These are phyloP conservation scores for Neonectria ditissima DNA, from an alignment of 2,329 filamentous ascomycete genomes.

Conservation along the genomic window DNA sequence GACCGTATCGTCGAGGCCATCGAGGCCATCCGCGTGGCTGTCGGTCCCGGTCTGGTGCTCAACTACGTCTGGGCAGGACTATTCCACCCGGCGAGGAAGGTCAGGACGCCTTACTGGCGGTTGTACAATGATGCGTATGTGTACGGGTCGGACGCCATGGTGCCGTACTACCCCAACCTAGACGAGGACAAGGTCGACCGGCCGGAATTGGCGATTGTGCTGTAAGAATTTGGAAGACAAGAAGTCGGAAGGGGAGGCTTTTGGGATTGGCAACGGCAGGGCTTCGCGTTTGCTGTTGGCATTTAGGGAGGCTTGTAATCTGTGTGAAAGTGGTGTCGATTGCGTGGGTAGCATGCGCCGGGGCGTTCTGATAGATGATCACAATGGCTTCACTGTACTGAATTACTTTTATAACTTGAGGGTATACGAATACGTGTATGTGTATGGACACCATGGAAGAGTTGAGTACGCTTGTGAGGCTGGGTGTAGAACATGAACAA, in stretches of 20 bases:
- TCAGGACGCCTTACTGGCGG: slow-evolving; percentile 94
- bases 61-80: slow-evolving; percentile 99
- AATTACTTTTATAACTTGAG: slow-evolving; percentile 16
- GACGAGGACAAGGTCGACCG: slow-evolving; percentile 83
- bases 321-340: slow-evolving; percentile 38
- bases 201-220: slow-evolving; percentile 84
- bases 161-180: slow-evolving; percentile 93
- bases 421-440: neutral
- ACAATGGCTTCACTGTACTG: slow-evolving; percentile 38
- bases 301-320: slow-evolving; percentile 41
- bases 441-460: neutral
- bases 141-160: slow-evolving; percentile 91
- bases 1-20: slow-evolving; percentile 98
- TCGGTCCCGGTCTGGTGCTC: slow-evolving; percentile 91
- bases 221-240: slow-evolving; percentile 65
- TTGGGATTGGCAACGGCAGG: slow-evolving; percentile 1
- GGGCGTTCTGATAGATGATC: slow-evolving; percentile 47
- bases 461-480: neutral
- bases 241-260: slow-evolving; percentile 30
- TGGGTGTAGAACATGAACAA: neutral
- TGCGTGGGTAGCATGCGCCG: slow-evolving; percentile 43
- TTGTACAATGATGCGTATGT: slow-evolving; percentile 98
- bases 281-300: slow-evolving; percentile 18
- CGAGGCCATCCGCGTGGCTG: slow-evolving; percentile 92
- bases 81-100: slow-evolving; percentile 96